Base-by-base conservation (phyloP, 2,329 filamentous ascomycete genomes). In the Metarhizium album region DNA sequence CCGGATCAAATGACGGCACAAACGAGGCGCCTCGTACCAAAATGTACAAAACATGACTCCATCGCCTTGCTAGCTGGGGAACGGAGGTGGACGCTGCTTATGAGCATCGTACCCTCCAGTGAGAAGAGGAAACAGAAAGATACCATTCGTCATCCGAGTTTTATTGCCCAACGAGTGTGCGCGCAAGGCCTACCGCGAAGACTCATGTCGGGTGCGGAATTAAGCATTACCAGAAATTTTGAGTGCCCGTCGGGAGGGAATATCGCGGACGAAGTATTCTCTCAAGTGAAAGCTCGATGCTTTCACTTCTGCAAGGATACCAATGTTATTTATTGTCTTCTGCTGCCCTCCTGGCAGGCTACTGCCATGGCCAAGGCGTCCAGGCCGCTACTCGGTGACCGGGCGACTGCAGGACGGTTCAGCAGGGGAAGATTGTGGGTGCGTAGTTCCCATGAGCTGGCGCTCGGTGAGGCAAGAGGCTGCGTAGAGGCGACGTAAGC, bases 321-420 rank as follows among this genome's bases (percentile, higher is more conserved):
- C 37, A n/a, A 8, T 16, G 11, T 43, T 24, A 43, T 23, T 43
- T 24, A 43, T 23, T 43, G 18, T 29, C 42, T 45, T 37, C 49
- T 46, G 49, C 62, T 59, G 43, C 69, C 69, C 57, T 76, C 73
- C 59, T 77, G 74, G 54, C 73, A 76, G 23, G 74, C 76, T 14
- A 78, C 70, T 22, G 75, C 77, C 67, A 75, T 70, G 45, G 76
- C 77, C 20, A 80, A 65, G 7, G 76, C 72, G 54, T 80, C 76
- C 4, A 80, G 70, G 20, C 76, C 76, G 52, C 72, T 78, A 55
- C 68, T 74, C n/a, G 69, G 68, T n/a, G 70, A 70, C 52, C 70
- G 66, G 2, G 61, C 60, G 6, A 66, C 59, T 13, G 60, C 63
- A 3, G 75, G 74, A n/a, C 73, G 71, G 55, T 62, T 67, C 56